Evolutionary conservation across 1,284 basidiomycete species (phyloP), one percentile per base, ranked within the genome.

Genomic region (Tranzscheliella williamsii): DNA sequence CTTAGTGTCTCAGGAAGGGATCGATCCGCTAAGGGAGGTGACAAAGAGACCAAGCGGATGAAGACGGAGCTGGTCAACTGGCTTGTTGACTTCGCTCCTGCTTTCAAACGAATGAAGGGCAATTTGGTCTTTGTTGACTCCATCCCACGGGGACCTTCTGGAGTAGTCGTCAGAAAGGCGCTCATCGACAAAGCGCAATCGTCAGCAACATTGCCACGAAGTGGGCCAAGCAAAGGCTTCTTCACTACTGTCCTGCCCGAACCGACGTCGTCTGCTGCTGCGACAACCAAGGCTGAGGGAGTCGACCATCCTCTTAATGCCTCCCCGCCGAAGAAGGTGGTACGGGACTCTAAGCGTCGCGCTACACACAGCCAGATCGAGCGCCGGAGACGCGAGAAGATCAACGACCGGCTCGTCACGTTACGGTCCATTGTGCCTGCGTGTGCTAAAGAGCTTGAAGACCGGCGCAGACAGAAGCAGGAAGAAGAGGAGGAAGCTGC

Each of bases 281-380:
- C 39, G 18, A 31, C 27, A 11, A 11, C 27, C n/a, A n/a, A n/a
- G n/a, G n/a, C n/a, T n/a, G n/a, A n/a, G n/a, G n/a, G n/a, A 4
- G 18, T 17, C 15, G 8, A 8, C 37, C 16, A 27, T 3, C 12
- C 6, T 27, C 22, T 3, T 3, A 32, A 17, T 9, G 35, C 24
- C 5, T 35, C 30, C 4, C 20, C 42, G 13, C 56, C 62, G n/a
- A 65, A 62, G 34, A 63, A 63, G 31, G 35, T 42, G 2, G 60
- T 45, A 9, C 56, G 67, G 8, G 71, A 71, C 40, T 65, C 61
- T 5, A 67, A 67, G 34, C 58, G 71, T 9, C 46, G 69, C 16
- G 70, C 71, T 4, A 70, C 71, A 4, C 75, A 77, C 33, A 69
- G 64, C 13, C 66, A 75, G 36, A 77, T 77, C 48, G 75, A 77